Evolutionary conservation across 148 eudicot genomes (phyloP).

Genomic region (Vaccinium darrowii): DNA sequence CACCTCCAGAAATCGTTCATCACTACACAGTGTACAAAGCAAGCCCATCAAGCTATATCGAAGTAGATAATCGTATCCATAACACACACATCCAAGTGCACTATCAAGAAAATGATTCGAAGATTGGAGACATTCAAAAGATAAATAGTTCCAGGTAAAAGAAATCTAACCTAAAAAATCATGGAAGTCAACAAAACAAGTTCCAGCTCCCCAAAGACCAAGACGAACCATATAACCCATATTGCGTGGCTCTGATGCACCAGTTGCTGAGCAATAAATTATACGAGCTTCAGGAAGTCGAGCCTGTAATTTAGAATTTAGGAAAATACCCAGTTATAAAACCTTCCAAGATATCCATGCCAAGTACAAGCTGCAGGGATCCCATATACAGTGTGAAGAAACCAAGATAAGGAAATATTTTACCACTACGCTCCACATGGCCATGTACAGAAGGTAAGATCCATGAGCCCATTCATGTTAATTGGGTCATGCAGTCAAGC

Average conservation of each 20-base stretch:
- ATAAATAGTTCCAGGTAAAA: background rate
- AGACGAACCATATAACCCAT: slow-evolving; percentile 99
- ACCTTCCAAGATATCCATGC: background rate
- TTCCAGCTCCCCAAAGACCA: slow-evolving; percentile 98
- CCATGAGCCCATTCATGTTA: background rate
- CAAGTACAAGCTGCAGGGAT: background rate
- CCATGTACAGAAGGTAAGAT: background rate
- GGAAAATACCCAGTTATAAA: slow-evolving; percentile 25
- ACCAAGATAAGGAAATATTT: background rate
- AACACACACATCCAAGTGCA: background rate
- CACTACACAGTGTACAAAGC: background rate
- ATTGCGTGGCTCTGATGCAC: slow-evolving; percentile 98
- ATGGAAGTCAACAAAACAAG: slow-evolving; percentile 70
- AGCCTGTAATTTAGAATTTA: slow-evolving; percentile 45
- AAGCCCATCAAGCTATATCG: background rate
- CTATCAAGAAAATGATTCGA: background rate
- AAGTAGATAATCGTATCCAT: background rate
- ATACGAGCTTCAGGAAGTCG: slow-evolving; percentile 95
- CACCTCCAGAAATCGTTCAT: too few species aligned
- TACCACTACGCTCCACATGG: background rate
- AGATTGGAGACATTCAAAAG: background rate
- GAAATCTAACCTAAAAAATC: slow-evolving; percentile 72
- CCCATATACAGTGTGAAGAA: background rate
- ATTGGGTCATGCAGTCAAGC: background rate
- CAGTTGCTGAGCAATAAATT: slow-evolving; percentile 97